These are phyloP conservation scores for Paratinospora sagittata DNA, from an alignment of 164 flowering plant genomes.

Conservation along the genomic window DNA sequence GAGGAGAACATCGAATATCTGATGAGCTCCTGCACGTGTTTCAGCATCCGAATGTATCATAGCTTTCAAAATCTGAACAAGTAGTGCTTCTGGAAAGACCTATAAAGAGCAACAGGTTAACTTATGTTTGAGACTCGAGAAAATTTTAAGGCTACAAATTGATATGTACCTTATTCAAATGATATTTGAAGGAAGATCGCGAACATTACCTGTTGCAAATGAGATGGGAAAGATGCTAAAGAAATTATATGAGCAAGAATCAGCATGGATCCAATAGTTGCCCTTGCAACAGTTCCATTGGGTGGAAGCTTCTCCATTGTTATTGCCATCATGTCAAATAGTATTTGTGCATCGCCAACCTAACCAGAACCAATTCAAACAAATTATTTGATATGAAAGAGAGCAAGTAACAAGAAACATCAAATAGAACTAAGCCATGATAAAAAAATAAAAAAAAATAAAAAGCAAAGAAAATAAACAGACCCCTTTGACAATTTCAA, in stretches of 20 bases:
- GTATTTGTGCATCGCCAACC: conserved; percentile 61
- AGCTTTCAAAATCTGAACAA: conserved; percentile 65
- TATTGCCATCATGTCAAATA: conserved; percentile 80
- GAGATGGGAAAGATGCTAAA: conserved; percentile 36
- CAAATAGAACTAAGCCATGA: background rate
- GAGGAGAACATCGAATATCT: conserved; percentile 64
- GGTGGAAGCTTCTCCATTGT: conserved; percentile 72
- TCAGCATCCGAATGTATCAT: conserved; percentile 83
- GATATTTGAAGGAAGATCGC: background rate
- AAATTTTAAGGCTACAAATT: background rate
- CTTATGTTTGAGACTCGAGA: background rate
- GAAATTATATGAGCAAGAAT: conserved; percentile 76
- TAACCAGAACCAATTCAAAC: conserved; percentile 18
- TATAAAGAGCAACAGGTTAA: conserved; percentile 14
- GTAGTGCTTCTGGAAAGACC: conserved; percentile 84
- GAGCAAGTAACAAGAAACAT: background rate
- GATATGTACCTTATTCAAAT: background rate
- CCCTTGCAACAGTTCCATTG: conserved; percentile 58
- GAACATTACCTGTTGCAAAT: conserved; percentile 51
- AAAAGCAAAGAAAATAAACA: conserved; percentile 7
- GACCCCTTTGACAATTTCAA: conserved; percentile 88
- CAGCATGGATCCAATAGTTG: conserved; percentile 66
- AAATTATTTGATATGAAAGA: background rate
- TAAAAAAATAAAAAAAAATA: too few relatives aligned
- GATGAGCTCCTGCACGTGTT: conserved; percentile 75